These are phyloP conservation scores for Amauroascus verrucosus DNA, from an alignment of 2,329 filamentous ascomycete species.

Conservation along the genomic window DNA sequence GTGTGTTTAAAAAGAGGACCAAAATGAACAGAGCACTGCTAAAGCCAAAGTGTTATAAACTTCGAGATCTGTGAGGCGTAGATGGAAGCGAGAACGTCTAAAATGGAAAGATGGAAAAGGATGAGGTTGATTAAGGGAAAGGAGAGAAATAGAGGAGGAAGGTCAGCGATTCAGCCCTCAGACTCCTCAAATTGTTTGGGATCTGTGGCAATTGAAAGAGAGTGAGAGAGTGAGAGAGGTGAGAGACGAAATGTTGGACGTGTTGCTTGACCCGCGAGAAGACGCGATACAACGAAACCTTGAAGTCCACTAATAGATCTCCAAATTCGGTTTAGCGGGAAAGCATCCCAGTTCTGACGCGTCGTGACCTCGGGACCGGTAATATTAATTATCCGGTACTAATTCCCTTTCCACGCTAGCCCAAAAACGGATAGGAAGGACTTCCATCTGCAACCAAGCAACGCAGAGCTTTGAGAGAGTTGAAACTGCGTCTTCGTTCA, in stretches of 20 bases:
- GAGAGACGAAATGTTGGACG: not conserved
- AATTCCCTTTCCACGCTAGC: constrained; percentile 3
- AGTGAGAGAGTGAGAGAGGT: constrained; percentile 12
- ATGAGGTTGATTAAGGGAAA: not conserved
- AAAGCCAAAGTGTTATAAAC: too few relatives aligned
- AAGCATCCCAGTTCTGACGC: not conserved
- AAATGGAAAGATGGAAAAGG: not conserved
- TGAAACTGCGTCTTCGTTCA: not conserved
- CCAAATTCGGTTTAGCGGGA: constrained; percentile 9
- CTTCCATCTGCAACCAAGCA: not conserved
- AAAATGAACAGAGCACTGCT: not conserved
- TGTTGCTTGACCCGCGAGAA: constrained; percentile 7
- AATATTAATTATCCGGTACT: not conserved
- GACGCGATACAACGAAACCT: constrained; percentile 8
- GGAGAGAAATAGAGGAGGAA: not conserved
- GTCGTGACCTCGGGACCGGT: constrained; percentile 3
- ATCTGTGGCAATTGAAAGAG: constrained; percentile 11
- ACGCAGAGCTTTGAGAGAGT: constrained; percentile 5
- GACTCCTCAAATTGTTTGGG: not conserved
- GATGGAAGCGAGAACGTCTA: not conserved
- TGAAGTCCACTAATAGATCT: constrained; percentile 6
- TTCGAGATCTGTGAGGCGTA: not conserved
- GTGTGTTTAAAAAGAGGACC: not conserved
- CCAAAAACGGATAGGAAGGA: not conserved
- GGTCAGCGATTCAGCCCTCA: not conserved